These are phyloP conservation scores for Trametes coccinea DNA, from an alignment of 768 basidiomycete genomes.

Conservation along the genomic window DNA sequence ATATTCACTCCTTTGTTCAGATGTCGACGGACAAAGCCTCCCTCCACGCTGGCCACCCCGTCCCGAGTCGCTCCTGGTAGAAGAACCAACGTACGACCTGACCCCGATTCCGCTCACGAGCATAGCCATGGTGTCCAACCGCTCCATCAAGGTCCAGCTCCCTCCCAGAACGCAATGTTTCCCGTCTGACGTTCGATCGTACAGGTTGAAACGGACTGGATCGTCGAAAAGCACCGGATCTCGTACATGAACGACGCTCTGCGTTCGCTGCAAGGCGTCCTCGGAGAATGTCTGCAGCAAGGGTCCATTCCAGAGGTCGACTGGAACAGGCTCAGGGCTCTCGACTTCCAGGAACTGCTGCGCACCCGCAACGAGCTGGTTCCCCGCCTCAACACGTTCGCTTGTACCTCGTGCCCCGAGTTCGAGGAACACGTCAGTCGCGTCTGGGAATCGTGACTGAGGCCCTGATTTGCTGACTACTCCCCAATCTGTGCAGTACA, in stretches of 20 bases:
- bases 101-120: constrained; percentile 65
- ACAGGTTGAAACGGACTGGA: constrained; percentile 70
- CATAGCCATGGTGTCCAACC: constrained; percentile 72
- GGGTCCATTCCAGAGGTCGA: constrained; percentile 70
- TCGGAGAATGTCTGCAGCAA: constrained; percentile 56
- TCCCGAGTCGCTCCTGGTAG: constrained; percentile 46
- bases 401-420: constrained; percentile 61
- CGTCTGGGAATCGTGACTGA: not conserved
- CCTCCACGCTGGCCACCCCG: constrained; percentile 80
- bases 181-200: not conserved
- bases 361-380: constrained; percentile 54
- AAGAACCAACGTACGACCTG: constrained; percentile 67
- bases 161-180: not conserved
- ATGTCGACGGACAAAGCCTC: constrained; percentile 54
- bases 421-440: constrained; percentile 74
- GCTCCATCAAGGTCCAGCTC: constrained; percentile 61
- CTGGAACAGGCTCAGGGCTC: constrained; percentile 75
- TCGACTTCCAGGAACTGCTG: constrained; percentile 90
- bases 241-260: constrained; percentile 60
- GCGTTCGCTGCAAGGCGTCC: constrained; percentile 47
- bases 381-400: constrained; percentile 42
- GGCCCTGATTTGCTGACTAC: not conserved
- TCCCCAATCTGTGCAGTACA: constrained; percentile 55
- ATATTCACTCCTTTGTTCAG: constrained; percentile 38
- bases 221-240: constrained; percentile 67